phyloP scores from a whole-genome alignment of 148 eudicot species.

The Chenopodium formosanum region DNA sequence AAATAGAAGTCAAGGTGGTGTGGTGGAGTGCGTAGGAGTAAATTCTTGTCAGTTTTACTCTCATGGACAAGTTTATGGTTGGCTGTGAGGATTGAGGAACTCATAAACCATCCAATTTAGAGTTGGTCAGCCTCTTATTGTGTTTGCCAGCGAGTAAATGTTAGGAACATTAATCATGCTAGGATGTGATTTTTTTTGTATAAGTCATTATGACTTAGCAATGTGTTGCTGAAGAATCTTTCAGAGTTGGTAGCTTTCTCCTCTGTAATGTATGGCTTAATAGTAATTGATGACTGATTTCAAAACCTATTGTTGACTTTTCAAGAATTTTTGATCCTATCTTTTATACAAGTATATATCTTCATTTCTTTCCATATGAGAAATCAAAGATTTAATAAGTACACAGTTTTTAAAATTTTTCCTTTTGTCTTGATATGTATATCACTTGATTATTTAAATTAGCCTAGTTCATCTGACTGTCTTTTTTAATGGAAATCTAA shows the following conservation, averaged over 20 bases:
- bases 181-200: no score
- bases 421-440: no score
- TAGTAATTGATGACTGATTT: neutral
- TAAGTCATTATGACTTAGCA: neutral
- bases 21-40: neutral
- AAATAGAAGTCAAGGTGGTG: neutral
- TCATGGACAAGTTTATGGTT: neutral
- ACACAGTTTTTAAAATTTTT: no score
- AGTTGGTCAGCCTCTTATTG: neutral
- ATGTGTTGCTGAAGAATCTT: neutral
- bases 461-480: no score
- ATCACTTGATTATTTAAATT: no score
- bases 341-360: neutral
- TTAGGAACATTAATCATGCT: no score
- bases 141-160: no score
- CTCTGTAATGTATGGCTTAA: neutral
- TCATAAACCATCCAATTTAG: neutral
- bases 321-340: no score
- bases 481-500: no score
- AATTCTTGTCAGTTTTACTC: neutral
- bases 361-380: neutral
- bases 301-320: neutral
- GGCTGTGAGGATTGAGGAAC: neutral
- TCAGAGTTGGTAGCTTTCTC: neutral
- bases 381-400: no score